Evolutionary conservation across 1,284 basidiomycete genomes (phyloP), one percentile per base, ranked within the genome.

Genomic region (Naganishia liquefaciens): DNA sequence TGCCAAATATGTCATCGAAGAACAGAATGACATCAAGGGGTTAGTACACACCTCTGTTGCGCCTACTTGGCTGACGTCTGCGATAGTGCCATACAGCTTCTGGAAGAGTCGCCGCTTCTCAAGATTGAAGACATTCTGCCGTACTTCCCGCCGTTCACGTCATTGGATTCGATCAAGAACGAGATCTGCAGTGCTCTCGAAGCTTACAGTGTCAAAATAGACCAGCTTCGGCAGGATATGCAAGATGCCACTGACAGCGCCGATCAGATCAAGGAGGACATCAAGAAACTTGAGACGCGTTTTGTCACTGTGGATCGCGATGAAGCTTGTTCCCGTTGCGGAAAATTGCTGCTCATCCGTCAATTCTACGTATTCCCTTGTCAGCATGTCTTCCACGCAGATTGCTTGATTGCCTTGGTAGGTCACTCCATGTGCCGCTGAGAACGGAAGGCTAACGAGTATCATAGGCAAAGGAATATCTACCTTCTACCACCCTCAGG

Each of bases 341-440:
- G 84, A 15, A 82, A 85, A 67, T 81, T 86, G 43, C 82, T 99
- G 61, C 80, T 96, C 54, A 88, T 87, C 30, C 82, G 96, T 65
- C 93, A 96, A 75, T 98, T 98, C 77, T 99, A 99, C 79, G 91
- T 96, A 53, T 99, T 99, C 81, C 94, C 94, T 11, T 99, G 96
- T 79, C 90, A 94, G 72, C 94, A 97, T 75, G 86, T 87, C 11
- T 96, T 96, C 85, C 93, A 96, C 79, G 91, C 91, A 9, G 93
- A 97, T 76, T 97, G 93, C 78, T 81, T 96, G 61, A 93, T 97
- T 75, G 85, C 88, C 33, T 82, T 94, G 84, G 93, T 94, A 72
- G 76, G 90, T 81, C 25, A 6, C 9, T 33, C 21, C 21, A 7
- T 21, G 53, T 11, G 10, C 5, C 23, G 53, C 21, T 40, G 7